Base-by-base conservation (phyloP, 2,329 filamentous ascomycete species). In the Gnomoniopsis sp. region DNA sequence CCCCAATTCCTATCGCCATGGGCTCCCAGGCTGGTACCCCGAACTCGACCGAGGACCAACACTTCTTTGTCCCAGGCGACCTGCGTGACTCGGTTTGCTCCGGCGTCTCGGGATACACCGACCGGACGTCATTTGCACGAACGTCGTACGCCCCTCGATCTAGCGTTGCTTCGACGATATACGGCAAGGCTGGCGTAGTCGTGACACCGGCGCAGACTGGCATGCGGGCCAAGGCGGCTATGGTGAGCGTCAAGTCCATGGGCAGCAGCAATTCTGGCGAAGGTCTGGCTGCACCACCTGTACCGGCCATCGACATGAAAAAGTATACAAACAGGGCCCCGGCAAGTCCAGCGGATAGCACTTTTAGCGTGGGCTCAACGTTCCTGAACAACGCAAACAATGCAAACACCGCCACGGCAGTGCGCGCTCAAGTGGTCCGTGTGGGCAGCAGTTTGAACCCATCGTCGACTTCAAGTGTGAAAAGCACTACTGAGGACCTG, bases 61-160 rank as follows among this genome's bases (percentile, higher is more conserved):
- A 96, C 70, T 97, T 96, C 81, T 97, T 97, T 73, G 88, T 96
- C 66, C 93, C 93, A 12, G 89, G 89, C 60, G 91, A 96, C 69
- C 81, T 97, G 49, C 89, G 93, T 64, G 91, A 96, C 74, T 96
- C 92, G 7, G 93, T 91, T 14, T 96, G 93, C 75, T 96, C 92
- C 6, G 89, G 85, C 62, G 84, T 89, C 62, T 90, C 89, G 1
- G 80, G 78, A 52, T 83, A 79, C 66, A 82, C 79, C 34, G 85
- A 87, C 68, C 79, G 84, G 58, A 85, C 83, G 0, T 88, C 85
- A 1, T 85, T 80, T 61, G 85, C 84, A 36, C 77, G 78, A 41
- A 82, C 79, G 7, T 84, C 82, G 2, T 85, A 83, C 61, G 82
- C 81, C 2, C 81, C 82, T 36, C 81, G 86, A 58, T 87, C 83